Evolutionary conservation across 73 alveolate genomes (phyloP).

Genomic region (Diophrys appendiculata): DNA sequence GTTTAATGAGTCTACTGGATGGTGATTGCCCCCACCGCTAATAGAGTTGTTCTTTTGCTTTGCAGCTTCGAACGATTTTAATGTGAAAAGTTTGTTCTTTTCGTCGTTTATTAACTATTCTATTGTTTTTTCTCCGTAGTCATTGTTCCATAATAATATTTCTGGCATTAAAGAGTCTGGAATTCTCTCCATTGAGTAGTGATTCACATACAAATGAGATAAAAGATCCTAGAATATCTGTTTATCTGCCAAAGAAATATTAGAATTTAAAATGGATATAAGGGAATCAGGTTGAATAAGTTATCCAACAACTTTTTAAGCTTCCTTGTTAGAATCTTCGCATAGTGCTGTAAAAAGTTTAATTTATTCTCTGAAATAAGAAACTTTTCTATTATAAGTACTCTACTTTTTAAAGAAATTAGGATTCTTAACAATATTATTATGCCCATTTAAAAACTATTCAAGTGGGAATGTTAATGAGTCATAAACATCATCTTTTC

Average conservation of each 20-base stretch:
- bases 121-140: neutral
- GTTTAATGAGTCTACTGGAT: neutral
- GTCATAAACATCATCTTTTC: neutral
- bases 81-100: neutral
- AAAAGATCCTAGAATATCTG: neutral
- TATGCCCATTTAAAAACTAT: constrained; percentile 3
- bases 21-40: neutral
- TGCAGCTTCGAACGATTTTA: neutral
- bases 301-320: neutral
- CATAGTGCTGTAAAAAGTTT: constrained; percentile 1
- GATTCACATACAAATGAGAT: neutral
- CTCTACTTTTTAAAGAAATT: neutral
- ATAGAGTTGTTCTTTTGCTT: neutral
- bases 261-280: neutral
- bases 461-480: neutral
- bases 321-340: constrained; percentile 8
- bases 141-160: neutral
- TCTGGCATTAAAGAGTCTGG: constrained; percentile 6
- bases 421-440: neutral
- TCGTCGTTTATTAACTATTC: neutral
- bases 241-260: neutral
- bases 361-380: neutral
- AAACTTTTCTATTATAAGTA: neutral
- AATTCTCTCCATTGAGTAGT: neutral
- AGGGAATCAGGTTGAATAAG: constrained; percentile 12